phyloP scores from a whole-genome alignment of 1,139 yeast species.

The Zygotorulaspora mrakii region DNA sequence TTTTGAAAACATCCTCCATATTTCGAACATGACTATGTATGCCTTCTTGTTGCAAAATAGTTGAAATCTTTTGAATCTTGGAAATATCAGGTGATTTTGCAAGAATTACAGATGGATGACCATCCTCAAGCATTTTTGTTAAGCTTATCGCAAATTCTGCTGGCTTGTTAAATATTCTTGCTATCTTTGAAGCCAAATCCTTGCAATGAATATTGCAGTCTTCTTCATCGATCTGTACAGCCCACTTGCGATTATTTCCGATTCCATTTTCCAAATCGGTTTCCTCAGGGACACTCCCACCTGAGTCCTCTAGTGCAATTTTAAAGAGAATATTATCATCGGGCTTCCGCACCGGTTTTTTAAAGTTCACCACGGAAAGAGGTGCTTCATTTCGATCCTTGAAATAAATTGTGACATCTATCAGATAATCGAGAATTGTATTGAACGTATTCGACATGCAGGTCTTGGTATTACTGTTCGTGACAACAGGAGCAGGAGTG shows the following conservation, averaged over 20 bases:
- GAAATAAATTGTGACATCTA: constrained; percentile 54
- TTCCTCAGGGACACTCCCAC: constrained; percentile 7
- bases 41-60: constrained; percentile 24
- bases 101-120: constrained; percentile 23
- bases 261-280: too few relatives aligned
- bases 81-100: constrained; percentile 22
- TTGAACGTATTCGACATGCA: too few relatives aligned
- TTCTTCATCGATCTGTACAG: constrained; percentile 29
- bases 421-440: constrained; percentile 62
- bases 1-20: constrained; percentile 25
- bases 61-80: constrained; percentile 21
- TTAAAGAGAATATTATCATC: constrained; percentile 4
- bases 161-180: constrained; percentile 27
- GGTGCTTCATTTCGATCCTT: constrained; percentile 21
- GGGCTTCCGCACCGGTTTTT: constrained; percentile 9
- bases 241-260: constrained; percentile 20
- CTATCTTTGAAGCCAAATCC: constrained; percentile 29
- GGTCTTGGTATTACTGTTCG: too few relatives aligned
- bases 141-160: constrained; percentile 29
- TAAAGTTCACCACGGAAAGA: constrained; percentile 6
- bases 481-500: too few relatives aligned
- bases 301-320: constrained; percentile 9
- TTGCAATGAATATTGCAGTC: constrained; percentile 28
- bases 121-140: constrained; percentile 20
- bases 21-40: constrained; percentile 25